A percentile compares a stretch with the other conserved stretches of the same genome.
phyloP scores from a whole-genome alignment of 768 basidiomycete species.

The Boletales sp. region DNA sequence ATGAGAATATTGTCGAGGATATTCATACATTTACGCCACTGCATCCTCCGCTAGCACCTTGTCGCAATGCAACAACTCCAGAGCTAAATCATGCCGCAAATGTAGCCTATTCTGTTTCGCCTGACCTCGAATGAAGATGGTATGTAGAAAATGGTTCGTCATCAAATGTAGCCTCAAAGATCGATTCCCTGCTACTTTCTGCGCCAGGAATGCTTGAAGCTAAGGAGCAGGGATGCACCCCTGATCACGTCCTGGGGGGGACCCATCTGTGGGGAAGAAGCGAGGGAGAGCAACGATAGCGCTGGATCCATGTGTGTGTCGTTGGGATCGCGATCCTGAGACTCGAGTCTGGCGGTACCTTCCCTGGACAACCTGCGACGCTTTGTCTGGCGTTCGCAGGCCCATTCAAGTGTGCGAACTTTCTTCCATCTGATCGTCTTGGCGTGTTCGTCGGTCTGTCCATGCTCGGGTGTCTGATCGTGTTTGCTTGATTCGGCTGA shows the following conservation, averaged over 20 bases:
- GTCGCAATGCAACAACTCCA: slow-evolving; percentile 24
- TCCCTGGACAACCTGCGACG: slow-evolving; percentile 29
- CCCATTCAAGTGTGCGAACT: slow-evolving; percentile 42
- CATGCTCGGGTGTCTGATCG: slow-evolving; percentile 4
- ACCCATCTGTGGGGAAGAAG: slow-evolving; percentile 8
- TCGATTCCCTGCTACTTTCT: slow-evolving; percentile 18
- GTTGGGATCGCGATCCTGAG: slow-evolving; percentile 4
- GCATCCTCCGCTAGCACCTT: slow-evolving; percentile 24
- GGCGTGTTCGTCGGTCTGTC: slow-evolving; percentile 3
- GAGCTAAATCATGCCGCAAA: slow-evolving; percentile 18
- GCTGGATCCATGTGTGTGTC: slow-evolving; percentile 23
- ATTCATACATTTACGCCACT: slow-evolving; percentile 26
- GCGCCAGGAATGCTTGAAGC: slow-evolving; percentile 27
- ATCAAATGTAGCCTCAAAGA: slow-evolving; percentile 16
- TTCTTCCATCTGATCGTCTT: slow-evolving; percentile 14
- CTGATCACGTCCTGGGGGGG: slow-evolving; percentile 22
- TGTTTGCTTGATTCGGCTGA: background rate
- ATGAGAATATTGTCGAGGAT: slow-evolving; percentile 24
- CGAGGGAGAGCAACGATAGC: slow-evolving; percentile 28
- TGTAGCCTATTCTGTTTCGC: slow-evolving; percentile 27
- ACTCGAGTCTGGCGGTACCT: slow-evolving; percentile 15
- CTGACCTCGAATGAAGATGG: slow-evolving; percentile 17
- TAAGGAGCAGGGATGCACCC: slow-evolving; percentile 28
- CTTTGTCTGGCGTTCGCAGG: slow-evolving; percentile 39
- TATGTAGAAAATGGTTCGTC: slow-evolving; percentile 21